Conservation (phyloP, 306 rosid species). For the Ochetophila trinervis region DNA sequence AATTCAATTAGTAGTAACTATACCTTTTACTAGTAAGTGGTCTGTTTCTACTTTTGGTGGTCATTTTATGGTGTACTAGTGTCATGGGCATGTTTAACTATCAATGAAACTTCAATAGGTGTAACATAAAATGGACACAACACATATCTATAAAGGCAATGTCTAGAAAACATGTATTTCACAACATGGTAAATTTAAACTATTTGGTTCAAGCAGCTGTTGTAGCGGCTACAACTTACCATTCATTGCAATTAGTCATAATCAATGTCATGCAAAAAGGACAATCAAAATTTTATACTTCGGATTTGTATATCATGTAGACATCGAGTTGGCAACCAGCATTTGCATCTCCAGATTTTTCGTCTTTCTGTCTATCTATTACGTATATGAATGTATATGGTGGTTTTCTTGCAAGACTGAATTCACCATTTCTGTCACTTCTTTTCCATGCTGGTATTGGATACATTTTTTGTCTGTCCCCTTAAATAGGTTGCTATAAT, state of each 20-base stretch:
- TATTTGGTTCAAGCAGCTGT: constrained; percentile 15
- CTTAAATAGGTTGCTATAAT: neutral
- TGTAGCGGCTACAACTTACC: neutral
- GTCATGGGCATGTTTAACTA: too few relatives aligned
- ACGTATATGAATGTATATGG: too few relatives aligned
- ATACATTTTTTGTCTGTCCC: neutral
- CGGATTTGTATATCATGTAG: neutral
- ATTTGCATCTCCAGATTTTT: constrained; percentile 1
- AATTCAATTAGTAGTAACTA: too few relatives aligned
- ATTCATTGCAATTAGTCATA: constrained; percentile 4
- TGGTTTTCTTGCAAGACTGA: too few relatives aligned
- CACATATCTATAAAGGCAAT: neutral
- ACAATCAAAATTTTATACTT: constrained; percentile 9
- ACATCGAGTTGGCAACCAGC: constrained; percentile 2
- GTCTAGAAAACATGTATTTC: neutral
- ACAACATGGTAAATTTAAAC: constrained; percentile 2
- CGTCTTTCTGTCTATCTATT: neutral
- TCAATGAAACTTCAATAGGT: too few relatives aligned
- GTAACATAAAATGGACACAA: neutral
- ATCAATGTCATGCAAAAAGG: constrained; percentile 1
- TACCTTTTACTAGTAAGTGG: too few relatives aligned
- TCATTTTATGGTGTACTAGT: too few relatives aligned
- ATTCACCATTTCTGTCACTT: too few relatives aligned
- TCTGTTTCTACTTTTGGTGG: too few relatives aligned
- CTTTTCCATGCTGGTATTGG: too few relatives aligned